A percentile compares a stretch with the other conserved stretches of the same genome.
These are phyloP conservation scores for Sistotremastrum niveocremeum DNA, from an alignment of 768 basidiomycete species.

Conservation along the genomic window DNA sequence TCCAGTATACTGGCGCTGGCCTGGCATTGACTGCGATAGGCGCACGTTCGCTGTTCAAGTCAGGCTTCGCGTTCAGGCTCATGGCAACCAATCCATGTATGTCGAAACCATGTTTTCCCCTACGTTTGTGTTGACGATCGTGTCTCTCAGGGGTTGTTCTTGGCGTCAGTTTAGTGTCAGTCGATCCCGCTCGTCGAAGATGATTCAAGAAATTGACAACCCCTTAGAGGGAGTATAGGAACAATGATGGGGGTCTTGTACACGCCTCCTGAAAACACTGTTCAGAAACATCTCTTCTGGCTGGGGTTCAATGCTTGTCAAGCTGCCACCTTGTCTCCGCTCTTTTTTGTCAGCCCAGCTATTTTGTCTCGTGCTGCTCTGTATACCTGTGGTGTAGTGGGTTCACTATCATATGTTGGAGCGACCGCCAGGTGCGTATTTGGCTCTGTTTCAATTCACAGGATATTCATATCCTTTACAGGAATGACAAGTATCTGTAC, in stretches of 20 bases:
- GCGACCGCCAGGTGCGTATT: conserved; percentile 64
- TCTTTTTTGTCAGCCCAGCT: conserved; percentile 83
- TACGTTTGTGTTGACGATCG: not conserved
- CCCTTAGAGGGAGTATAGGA: conserved; percentile 47
- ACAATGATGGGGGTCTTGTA: conserved; percentile 75
- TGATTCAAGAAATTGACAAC: not conserved
- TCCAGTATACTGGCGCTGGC: conserved; percentile 75
- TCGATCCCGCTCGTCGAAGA: conserved; percentile 4
- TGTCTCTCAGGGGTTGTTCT: conserved; percentile 53
- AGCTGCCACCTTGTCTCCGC: conserved; percentile 71
- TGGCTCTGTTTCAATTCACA: not conserved
- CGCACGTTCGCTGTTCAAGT: conserved; percentile 66
- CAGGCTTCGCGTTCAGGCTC: conserved; percentile 52
- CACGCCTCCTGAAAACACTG: conserved; percentile 61
- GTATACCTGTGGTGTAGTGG: conserved; percentile 80
- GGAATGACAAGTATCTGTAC: conserved; percentile 71
- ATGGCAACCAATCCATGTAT: conserved; percentile 78
- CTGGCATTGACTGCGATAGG: conserved; percentile 61
- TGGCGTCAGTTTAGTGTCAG: conserved; percentile 52
- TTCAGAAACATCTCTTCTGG: conserved; percentile 75
- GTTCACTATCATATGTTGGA: conserved; percentile 74
- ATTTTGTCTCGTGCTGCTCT: conserved; percentile 77
- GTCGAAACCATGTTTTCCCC: conserved; percentile 11
- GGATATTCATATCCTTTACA: conserved; percentile 3
- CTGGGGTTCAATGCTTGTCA: conserved; percentile 78